Percentiles rank a stretch among this genome's conserved stretches.
These are phyloP conservation scores for Roridomyces roridus DNA, from an alignment of 768 basidiomycete species.

Conservation along the genomic window DNA sequence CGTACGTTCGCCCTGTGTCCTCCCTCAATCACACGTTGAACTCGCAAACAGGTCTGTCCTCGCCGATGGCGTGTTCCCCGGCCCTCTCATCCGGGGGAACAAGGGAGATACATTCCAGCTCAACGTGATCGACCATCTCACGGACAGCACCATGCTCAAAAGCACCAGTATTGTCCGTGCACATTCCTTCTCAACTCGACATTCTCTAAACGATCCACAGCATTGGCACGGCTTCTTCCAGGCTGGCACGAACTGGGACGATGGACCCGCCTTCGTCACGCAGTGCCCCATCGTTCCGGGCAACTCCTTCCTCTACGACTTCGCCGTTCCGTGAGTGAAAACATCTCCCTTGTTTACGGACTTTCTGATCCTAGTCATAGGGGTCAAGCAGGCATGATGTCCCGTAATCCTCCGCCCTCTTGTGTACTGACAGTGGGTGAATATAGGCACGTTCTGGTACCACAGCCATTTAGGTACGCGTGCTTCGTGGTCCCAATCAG, in stretches of 20 bases:
- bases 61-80: not conserved
- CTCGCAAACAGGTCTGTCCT: not conserved
- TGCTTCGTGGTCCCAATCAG: no score
- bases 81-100: no score
- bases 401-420: no score
- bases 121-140: no score
- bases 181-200: no score
- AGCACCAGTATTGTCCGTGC: no score
- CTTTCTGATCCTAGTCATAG: not conserved
- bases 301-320: conserved; percentile 9
- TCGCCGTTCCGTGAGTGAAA: not conserved
- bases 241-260: not conserved
- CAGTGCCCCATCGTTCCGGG: conserved; percentile 3
- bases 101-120: not conserved
- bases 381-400: conserved; percentile 1
- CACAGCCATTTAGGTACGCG: no score
- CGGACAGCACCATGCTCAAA: no score
- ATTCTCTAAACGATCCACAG: not conserved
- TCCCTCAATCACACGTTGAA: not conserved
- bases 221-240: not conserved
- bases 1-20: not conserved
- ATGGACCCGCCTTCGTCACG: not conserved
- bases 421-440: no score
- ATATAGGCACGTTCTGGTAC: no score
- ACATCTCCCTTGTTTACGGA: not conserved